Percentiles rank a stretch among this genome's conserved stretches.
These are phyloP conservation scores for Yamadazyma pseudoaaseri DNA, from an alignment of 1,139 yeast genomes.

Conservation along the genomic window DNA sequence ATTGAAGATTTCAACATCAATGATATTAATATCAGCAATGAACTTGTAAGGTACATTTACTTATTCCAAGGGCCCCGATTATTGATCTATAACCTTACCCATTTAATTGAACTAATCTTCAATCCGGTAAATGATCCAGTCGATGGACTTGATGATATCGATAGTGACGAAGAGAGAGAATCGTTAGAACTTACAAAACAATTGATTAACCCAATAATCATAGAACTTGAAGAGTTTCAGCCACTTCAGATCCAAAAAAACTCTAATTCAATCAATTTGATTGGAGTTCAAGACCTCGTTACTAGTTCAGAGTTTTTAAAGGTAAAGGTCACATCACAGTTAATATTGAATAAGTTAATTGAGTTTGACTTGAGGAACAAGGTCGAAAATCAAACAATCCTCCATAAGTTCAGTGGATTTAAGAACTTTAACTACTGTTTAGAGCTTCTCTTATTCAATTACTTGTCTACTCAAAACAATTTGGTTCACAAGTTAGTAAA, in stretches of 20 bases:
- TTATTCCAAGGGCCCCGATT: slow-evolving; percentile 30
- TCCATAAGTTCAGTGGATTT: slow-evolving; percentile 27
- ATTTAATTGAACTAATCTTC: slow-evolving; percentile 27
- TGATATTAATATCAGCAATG: slow-evolving; percentile 18
- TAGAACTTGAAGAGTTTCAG: slow-evolving; percentile 27
- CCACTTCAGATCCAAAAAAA: slow-evolving; percentile 26
- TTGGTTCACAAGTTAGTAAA: slow-evolving; percentile 20
- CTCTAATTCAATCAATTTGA: slow-evolving; percentile 22
- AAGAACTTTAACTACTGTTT: slow-evolving; percentile 37
- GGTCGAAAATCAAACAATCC: slow-evolving; percentile 16
- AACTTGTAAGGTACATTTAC: slow-evolving; percentile 20
- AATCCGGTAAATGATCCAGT: slow-evolving; percentile 16
- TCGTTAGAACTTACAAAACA: slow-evolving; percentile 9
- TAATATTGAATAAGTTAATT: slow-evolving; percentile 38
- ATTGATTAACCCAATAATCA: slow-evolving; percentile 25
- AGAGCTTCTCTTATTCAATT: slow-evolving; percentile 38
- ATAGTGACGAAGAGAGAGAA: slow-evolving; percentile 15
- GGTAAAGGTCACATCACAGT: slow-evolving; percentile 28
- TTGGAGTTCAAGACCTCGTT: slow-evolving; percentile 33
- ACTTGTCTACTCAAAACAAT: slow-evolving; percentile 23
- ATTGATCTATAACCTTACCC: slow-evolving; percentile 30
- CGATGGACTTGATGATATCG: slow-evolving; percentile 23
- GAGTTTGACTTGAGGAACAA: slow-evolving; percentile 36
- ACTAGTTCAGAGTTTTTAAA: slow-evolving; percentile 22
- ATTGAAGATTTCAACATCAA: slow-evolving; percentile 36